Conservation (phyloP, 306 rosid genomes). For the Psophocarpus tetragonolobus region DNA sequence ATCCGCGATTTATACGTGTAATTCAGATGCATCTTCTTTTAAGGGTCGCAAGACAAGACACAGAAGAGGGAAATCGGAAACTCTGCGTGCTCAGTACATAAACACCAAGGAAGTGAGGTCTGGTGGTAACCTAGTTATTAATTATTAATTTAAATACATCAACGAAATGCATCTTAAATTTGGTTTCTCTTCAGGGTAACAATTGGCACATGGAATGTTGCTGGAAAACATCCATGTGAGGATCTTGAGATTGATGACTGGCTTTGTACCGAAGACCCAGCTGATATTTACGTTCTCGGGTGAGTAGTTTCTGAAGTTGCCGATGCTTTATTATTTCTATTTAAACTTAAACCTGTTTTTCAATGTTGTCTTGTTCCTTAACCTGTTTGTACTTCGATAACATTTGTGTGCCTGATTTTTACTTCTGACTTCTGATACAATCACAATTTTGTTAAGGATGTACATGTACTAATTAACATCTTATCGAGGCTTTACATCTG, state of each 20-base stretch:
- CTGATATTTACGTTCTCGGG: slow-evolving; percentile 91
- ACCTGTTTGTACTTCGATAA: background rate
- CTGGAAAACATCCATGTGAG: slow-evolving; percentile 74
- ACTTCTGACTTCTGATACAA: background rate
- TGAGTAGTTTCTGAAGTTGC: slow-evolving; percentile 47
- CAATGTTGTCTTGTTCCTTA: background rate
- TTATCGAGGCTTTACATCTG: background rate
- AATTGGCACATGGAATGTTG: slow-evolving; percentile 93
- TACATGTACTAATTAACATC: slow-evolving; percentile 6
- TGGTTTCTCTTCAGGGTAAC: slow-evolving; percentile 65
- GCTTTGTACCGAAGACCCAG: slow-evolving; percentile 72
- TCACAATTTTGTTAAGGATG: background rate
- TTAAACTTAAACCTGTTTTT: background rate
- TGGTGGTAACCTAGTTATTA: slow-evolving; percentile 30
- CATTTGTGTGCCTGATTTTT: background rate
- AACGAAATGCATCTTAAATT: slow-evolving; percentile 31
- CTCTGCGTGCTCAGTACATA: slow-evolving; percentile 93
- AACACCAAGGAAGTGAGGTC: slow-evolving; percentile 89
- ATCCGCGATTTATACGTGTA: slow-evolving; percentile 33
- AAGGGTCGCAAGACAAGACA: slow-evolving; percentile 55
- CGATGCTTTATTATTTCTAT: background rate
- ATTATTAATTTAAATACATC: slow-evolving; percentile 24
- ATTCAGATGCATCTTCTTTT: slow-evolving; percentile 50
- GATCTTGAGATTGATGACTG: slow-evolving; percentile 85
- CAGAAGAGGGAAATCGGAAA: slow-evolving; percentile 94